These are phyloP conservation scores for Haplographium delicatum DNA, from an alignment of 495 filamentous ascomycete genomes.

Conservation along the genomic window DNA sequence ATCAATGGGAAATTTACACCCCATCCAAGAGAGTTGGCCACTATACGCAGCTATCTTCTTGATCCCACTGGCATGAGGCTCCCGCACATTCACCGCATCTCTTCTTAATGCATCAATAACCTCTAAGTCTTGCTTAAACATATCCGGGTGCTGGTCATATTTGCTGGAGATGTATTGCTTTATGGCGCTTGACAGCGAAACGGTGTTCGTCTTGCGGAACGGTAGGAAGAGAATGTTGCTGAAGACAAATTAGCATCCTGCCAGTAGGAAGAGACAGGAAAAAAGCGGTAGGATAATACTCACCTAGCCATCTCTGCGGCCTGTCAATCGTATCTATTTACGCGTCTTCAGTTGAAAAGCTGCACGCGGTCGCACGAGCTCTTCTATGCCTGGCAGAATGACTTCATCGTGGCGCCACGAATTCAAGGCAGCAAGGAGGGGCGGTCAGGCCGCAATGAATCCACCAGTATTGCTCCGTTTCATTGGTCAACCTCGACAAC, in stretches of 20 bases:
- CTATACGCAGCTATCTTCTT: slow-evolving; percentile 83
- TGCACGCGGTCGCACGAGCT: not conserved
- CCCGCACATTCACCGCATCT: slow-evolving; percentile 80
- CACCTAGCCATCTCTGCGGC: slow-evolving; percentile 10
- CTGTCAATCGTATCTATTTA: not conserved
- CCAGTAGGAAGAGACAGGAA: not conserved
- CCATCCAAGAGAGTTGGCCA: slow-evolving; percentile 89
- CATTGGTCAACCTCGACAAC: too few relatives aligned
- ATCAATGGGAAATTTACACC: slow-evolving; percentile 95
- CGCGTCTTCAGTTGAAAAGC: not conserved
- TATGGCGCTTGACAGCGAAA: slow-evolving; percentile 75
- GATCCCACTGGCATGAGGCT: slow-evolving; percentile 86
- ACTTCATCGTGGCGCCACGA: slow-evolving; percentile 1
- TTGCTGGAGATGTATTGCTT: slow-evolving; percentile 96
- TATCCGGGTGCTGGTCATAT: slow-evolving; percentile 98
- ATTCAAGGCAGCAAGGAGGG: not conserved
- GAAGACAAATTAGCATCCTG: not conserved
- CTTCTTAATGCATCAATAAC: slow-evolving; percentile 76
- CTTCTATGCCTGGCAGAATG: slow-evolving; percentile 1
- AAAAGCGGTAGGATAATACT: not conserved
- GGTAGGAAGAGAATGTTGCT: slow-evolving; percentile 59
- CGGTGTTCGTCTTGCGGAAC: slow-evolving; percentile 75
- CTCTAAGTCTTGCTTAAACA: slow-evolving; percentile 88
- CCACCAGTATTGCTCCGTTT: too few relatives aligned
- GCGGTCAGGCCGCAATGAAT: not conserved